These are phyloP conservation scores for Teunomyces tritomae DNA, from an alignment of 805 yeast species.

Conservation along the genomic window DNA sequence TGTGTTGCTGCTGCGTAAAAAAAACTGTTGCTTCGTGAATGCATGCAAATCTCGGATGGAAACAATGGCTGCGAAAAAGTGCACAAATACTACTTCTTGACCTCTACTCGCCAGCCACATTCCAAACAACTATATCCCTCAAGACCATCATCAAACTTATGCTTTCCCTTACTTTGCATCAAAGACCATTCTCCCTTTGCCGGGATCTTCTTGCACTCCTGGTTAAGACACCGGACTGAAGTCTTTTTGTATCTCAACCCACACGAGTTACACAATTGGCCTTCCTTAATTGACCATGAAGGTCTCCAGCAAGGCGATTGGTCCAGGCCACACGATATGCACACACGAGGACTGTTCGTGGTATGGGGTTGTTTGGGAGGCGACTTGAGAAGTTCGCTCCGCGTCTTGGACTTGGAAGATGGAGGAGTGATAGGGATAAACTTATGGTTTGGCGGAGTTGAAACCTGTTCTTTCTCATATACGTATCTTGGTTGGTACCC, in stretches of 20 bases:
- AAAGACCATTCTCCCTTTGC: slow-evolving; percentile 94
- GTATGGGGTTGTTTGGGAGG: slow-evolving; percentile 23
- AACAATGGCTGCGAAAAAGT: slow-evolving; percentile 1
- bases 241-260: slow-evolving; percentile 94
- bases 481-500: not conserved
- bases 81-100: slow-evolving; percentile 16
- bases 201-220: slow-evolving; percentile 80
- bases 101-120: slow-evolving; percentile 44
- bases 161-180: slow-evolving; percentile 70
- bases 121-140: slow-evolving; percentile 42
- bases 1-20: not conserved
- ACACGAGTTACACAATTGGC: slow-evolving; percentile 96
- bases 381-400: slow-evolving; percentile 30
- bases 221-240: slow-evolving; percentile 81
- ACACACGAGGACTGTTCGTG: slow-evolving; percentile 47
- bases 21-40: not conserved
- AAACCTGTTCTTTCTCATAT: not conserved
- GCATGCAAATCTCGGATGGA: not conserved
- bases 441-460: slow-evolving; percentile 12
- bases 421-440: slow-evolving; percentile 45
- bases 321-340: slow-evolving; percentile 87
- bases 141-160: slow-evolving; percentile 36
- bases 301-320: slow-evolving; percentile 99
- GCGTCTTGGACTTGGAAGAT: slow-evolving; percentile 27
- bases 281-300: slow-evolving; percentile 85